Base-by-base conservation (phyloP, 495 filamentous ascomycete genomes). In the Neurospora tetraspora region DNA sequence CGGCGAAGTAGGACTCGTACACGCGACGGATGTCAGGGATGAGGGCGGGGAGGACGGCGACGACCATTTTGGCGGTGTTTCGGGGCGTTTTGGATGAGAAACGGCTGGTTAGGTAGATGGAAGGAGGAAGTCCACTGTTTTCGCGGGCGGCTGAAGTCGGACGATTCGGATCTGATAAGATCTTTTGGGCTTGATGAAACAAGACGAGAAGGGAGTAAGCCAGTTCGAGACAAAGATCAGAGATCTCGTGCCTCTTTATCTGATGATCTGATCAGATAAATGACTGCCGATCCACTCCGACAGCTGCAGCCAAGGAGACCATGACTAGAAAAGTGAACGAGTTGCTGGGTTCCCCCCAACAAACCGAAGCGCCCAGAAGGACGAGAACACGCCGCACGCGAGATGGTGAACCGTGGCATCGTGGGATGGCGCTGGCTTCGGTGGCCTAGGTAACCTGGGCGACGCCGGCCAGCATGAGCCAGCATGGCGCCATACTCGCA, bases 1-100 rank as follows among this genome's bases (percentile, higher is more conserved):
- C 79, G 39, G 73, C 69, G 61, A 83, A 83, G 74, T 81, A 83
- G 71, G 74, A 69, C 70, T 81, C 77, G 69, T 83, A 83, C 23
- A 81, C 75, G 68, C 73, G 69, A 9, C 71, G 53, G 76, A 82
- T 81, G 72, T 83, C 81, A 23, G 80, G 81, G 39, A 82, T 78
- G 6, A 81, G 76, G 10, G 80, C 81, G 31, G 81, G 81, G 27
- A 81, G 77, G 42, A 82, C 73, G 53, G 76, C 69, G 36, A 78
- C 71, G 23, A 72, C 73, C 81, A 82, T 83, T 11, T 68, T 78
- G 47, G 38, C 34, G 31, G 74, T 5, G 27, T 34, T n/a, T 37
- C 8, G 31, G 36, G 40, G 34, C 18, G 14, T 14, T 31, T 61
- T 12, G 47, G 11, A 16, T 14, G 5, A 36, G 39, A 14, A 42